These are phyloP conservation scores for Bipolaris oryzae DNA, from an alignment of 2,329 filamentous ascomycete species.

Conservation along the genomic window DNA sequence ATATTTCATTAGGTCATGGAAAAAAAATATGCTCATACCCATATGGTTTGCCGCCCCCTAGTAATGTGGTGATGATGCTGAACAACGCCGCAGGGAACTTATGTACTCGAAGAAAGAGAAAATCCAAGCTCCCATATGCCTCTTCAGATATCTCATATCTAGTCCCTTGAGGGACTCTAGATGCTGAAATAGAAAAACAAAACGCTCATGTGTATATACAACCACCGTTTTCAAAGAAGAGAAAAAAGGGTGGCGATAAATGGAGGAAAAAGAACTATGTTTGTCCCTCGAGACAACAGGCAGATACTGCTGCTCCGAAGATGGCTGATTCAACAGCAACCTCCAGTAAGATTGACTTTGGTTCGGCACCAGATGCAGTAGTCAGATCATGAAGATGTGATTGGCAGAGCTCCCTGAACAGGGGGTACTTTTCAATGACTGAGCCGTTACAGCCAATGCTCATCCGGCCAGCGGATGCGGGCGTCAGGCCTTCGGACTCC, in stretches of 20 bases:
- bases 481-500: slow-evolving; percentile 53
- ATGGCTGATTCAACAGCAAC: slow-evolving; percentile 76
- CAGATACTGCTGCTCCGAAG: slow-evolving; percentile 74
- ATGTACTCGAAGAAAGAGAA: not conserved
- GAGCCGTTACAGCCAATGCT: slow-evolving; percentile 78
- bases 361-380: slow-evolving; percentile 47
- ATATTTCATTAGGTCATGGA: slow-evolving; percentile 10
- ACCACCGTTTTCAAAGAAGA: slow-evolving; percentile 13
- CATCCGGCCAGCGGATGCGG: slow-evolving; percentile 45
- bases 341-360: slow-evolving; percentile 64
- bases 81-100: slow-evolving; percentile 2
- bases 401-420: slow-evolving; percentile 68
- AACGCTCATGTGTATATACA: slow-evolving; percentile 15
- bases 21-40: not conserved
- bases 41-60: not conserved
- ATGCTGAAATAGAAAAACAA: slow-evolving; percentile 1
- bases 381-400: slow-evolving; percentile 65
- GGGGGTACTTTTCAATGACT: slow-evolving; percentile 78
- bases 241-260: slow-evolving; percentile 15
- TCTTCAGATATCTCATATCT: slow-evolving; percentile 1
- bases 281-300: slow-evolving; percentile 46
- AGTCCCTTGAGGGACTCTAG: slow-evolving; percentile 1
- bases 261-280: slow-evolving; percentile 3
- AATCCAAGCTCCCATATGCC: slow-evolving; percentile 21
- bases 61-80: no score